These are phyloP conservation scores for Aspergillus neotritici DNA, from an alignment of 2,329 filamentous ascomycete species.

Conservation along the genomic window DNA sequence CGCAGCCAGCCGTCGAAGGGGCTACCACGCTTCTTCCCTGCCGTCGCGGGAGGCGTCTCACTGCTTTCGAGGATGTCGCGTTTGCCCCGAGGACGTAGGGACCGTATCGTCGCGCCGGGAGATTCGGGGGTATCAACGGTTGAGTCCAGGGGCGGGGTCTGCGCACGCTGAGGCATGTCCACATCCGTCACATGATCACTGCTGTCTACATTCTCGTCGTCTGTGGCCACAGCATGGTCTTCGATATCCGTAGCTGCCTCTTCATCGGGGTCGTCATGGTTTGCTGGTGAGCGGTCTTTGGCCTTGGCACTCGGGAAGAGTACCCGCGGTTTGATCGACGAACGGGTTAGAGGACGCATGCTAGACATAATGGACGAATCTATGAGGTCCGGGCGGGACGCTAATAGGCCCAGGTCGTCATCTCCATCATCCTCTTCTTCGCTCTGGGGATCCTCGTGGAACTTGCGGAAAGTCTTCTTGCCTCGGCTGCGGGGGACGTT, in stretches of 20 bases:
- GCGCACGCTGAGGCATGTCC: slow-evolving; percentile 14
- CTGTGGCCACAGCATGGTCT: slow-evolving; percentile 20
- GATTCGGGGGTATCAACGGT: slow-evolving; percentile 24
- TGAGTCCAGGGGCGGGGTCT: slow-evolving; percentile 20
- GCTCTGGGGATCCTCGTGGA: slow-evolving; percentile 39
- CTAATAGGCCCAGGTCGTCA: slow-evolving; percentile 40
- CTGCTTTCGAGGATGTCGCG: slow-evolving; percentile 20
- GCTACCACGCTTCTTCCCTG: slow-evolving; percentile 31
- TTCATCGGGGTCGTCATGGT: slow-evolving; percentile 40
- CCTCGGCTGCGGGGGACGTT: slow-evolving; percentile 47
- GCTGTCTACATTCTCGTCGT: slow-evolving; percentile 13
- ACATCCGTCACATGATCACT: slow-evolving; percentile 13
- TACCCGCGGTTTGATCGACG: slow-evolving; percentile 55
- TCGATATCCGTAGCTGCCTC: slow-evolving; percentile 55
- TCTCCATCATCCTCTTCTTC: slow-evolving; percentile 39
- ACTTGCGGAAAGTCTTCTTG: slow-evolving; percentile 56
- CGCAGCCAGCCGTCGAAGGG: slow-evolving; percentile 40
- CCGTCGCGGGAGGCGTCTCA: slow-evolving; percentile 19
- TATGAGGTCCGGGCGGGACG: slow-evolving; percentile 35
- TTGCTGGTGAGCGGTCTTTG: slow-evolving; percentile 37
- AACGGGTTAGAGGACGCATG: slow-evolving; percentile 51
- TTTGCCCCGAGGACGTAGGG: slow-evolving; percentile 29
- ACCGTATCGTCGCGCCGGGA: slow-evolving; percentile 27
- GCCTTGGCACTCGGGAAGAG: slow-evolving; percentile 50
- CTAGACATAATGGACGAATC: slow-evolving; percentile 24